Conservation (phyloP, 2,329 filamentous ascomycete species). For the Incumbomyces lentus region DNA sequence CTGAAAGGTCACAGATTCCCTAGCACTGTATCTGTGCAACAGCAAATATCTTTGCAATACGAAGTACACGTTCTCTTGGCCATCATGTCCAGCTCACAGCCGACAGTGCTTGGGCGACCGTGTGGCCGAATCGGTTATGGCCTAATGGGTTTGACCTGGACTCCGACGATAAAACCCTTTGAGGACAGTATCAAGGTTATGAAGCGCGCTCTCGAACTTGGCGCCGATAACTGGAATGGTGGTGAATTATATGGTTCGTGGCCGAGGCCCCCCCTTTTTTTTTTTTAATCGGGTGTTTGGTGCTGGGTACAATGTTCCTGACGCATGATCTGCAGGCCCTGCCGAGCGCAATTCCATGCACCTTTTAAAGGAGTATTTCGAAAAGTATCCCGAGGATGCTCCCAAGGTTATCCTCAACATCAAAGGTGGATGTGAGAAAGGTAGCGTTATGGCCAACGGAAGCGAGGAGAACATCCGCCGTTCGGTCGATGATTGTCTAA, state of each 20-base stretch:
- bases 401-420: conserved; percentile 51
- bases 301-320: too few relatives aligned
- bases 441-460: conserved; percentile 36
- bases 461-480: conserved; percentile 45
- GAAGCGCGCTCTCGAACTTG: conserved; percentile 40
- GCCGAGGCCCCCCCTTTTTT: background rate
- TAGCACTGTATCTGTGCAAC: too few relatives aligned
- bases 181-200: conserved; percentile 41
- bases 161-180: conserved; percentile 15
- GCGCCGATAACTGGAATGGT: conserved; percentile 50
- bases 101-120: conserved; percentile 31
- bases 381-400: conserved; percentile 53
- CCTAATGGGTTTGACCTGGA: conserved; percentile 40
- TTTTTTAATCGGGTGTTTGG: too few relatives aligned
- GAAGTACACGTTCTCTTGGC: background rate
- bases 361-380: conserved; percentile 53
- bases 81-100: conserved; percentile 7
- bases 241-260: conserved; percentile 54
- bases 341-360: conserved; percentile 48
- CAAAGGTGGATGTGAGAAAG: conserved; percentile 44
- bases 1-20: too few relatives aligned
- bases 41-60: too few relatives aligned
- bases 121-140: conserved; percentile 45
- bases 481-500: conserved; percentile 49
- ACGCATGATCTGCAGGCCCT: conserved; percentile 14